A percentile compares a stretch with the other conserved stretches of the same genome.
These are phyloP conservation scores for Rhodomyrtus psidioides DNA, from an alignment of 441 rosid genomes.

Conservation along the genomic window DNA sequence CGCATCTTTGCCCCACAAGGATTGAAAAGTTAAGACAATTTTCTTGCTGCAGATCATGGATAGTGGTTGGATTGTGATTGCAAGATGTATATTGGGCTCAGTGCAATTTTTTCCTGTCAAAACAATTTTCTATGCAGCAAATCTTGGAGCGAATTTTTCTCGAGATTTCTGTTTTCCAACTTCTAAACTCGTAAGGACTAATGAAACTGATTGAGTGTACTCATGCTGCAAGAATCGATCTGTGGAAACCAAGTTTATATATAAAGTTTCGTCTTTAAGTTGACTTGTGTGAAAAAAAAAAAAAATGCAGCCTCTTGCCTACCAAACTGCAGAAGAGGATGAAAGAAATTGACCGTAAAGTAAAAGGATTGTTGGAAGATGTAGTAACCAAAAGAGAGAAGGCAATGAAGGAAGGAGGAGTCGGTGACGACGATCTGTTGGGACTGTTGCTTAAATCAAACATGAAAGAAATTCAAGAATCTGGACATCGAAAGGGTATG, in stretches of 20 bases:
- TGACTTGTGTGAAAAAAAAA: background rate
- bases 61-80: background rate
- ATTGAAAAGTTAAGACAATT: background rate
- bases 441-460: background rate
- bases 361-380: background rate
- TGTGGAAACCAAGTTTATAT: background rate
- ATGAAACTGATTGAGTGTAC: background rate
- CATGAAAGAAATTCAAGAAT: background rate
- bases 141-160: background rate
- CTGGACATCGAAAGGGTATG: background rate
- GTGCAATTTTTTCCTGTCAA: too few relatives aligned
- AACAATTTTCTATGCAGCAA: too few relatives aligned
- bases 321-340: background rate
- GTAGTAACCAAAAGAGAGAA: background rate
- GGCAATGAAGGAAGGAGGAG: background rate
- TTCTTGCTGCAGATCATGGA: background rate
- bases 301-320: background rate
- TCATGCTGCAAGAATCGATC: fast-evolving
- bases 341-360: background rate
- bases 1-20: background rate
- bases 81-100: background rate
- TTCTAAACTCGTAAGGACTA: background rate
- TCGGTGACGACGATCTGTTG: background rate
- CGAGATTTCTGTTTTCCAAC: background rate
- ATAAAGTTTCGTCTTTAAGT: background rate